Percentiles rank a stretch among this genome's conserved stretches.
Evolutionary conservation across 176 grass and related monocot species (phyloP).

Genomic region (Phoenix roebelenii): DNA sequence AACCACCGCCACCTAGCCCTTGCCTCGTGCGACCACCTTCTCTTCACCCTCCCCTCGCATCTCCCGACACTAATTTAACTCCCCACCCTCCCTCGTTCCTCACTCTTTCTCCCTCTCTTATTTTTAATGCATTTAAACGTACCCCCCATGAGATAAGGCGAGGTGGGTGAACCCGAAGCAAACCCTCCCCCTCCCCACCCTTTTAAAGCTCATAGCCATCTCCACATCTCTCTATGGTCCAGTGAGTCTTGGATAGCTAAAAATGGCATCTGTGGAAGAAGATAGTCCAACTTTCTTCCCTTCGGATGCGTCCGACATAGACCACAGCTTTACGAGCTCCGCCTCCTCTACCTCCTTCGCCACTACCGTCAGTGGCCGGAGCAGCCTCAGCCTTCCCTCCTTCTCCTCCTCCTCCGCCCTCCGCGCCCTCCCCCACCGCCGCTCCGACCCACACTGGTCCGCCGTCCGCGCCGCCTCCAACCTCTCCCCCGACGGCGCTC

Average conservation of each 20-base stretch:
- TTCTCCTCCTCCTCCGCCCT: constrained; percentile 66
- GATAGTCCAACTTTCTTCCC: constrained; percentile 18
- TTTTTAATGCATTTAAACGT: too few relatives aligned
- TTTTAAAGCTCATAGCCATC: too few relatives aligned
- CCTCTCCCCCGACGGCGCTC: constrained; percentile 41
- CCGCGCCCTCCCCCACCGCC: constrained; percentile 50
- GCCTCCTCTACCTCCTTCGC: constrained; percentile 56
- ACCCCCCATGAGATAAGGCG: too few relatives aligned
- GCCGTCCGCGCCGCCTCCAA: constrained; percentile 39
- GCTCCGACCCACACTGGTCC: constrained; percentile 45
- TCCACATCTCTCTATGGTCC: too few relatives aligned
- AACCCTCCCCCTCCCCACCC: not conserved
- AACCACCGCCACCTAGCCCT: not conserved
- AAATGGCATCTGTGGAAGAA: not conserved
- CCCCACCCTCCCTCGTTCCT: not conserved
- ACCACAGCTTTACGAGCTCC: constrained; percentile 51
- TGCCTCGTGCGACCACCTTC: not conserved
- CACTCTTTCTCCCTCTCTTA: too few relatives aligned
- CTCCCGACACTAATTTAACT: not conserved
- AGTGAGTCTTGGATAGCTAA: too few relatives aligned
- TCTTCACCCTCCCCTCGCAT: not conserved
- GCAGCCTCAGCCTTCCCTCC: constrained; percentile 47
- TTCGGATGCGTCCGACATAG: constrained; percentile 24
- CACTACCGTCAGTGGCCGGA: constrained; percentile 76
- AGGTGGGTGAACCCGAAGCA: too few relatives aligned